Evolutionary conservation across 306 rosid genomes (phyloP), one percentile per base, ranked within the genome.

Genomic region (Vigna unguiculata): DNA sequence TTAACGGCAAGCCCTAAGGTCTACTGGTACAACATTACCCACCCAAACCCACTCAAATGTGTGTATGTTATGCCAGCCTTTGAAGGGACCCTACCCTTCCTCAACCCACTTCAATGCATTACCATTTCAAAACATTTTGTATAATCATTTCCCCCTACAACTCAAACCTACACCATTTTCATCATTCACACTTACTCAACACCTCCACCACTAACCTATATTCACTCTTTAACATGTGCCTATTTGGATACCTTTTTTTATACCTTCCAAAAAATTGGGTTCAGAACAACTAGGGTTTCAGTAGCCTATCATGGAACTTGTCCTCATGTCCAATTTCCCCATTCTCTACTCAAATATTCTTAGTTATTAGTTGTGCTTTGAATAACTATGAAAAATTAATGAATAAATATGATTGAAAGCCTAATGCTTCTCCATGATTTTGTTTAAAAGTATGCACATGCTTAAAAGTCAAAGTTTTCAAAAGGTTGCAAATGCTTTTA

Each of bases 1-100:
- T 79, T 66, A 66, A 60, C 72, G n/a, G 80, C 25, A 65, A 6
- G 38, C 51, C 51, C 58, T 71, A 15, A 71, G 69, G 48, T 60
- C 66, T 62, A 53, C 22, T 22, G n/a, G 36, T 24, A 32, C 40
- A 51, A 30, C 2, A 22, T 25, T 19, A 43, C 67, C 76, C 49
- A 58, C 9, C 49, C 43, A 25, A 45, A 78, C 61, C 49, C 21
- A 4, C 55, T 19, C 72, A 60, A 59, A 47, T 36, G 11, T 32
- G 15, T 34, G 5, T 30, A 32, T 19, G 30, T n/a, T 28, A 46
- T 46, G 48, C 78, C 20, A 20, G 5, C 64, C 71, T 47, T 13
- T 19, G 3, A 11, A 70, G 20, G 75, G 47, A 41, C 72, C 72
- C 30, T 43, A 19, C 48, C 32, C 17, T 20, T 16, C 5, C 38